These are phyloP conservation scores for Candida lessepsii DNA, from an alignment of 805 yeast genomes.

Conservation along the genomic window DNA sequence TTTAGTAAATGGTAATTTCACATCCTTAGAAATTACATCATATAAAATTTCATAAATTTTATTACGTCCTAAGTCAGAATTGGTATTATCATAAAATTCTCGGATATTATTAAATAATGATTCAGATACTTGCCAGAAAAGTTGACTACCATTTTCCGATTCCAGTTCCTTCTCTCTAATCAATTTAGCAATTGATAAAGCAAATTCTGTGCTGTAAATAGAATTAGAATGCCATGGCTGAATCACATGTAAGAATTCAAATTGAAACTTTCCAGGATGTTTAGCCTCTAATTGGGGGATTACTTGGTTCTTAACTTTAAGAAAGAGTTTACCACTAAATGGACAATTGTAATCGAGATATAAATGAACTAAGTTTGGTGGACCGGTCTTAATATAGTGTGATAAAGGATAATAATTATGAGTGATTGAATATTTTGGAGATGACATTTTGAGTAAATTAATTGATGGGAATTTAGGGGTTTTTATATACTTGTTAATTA, in stretches of 20 bases:
- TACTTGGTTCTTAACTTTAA: slow-evolving; percentile 50
- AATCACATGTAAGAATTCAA: slow-evolving; percentile 68
- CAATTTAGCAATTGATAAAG: slow-evolving; percentile 67
- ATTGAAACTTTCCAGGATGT: slow-evolving; percentile 51
- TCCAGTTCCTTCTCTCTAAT: slow-evolving; percentile 34
- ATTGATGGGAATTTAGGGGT: too few relatives aligned
- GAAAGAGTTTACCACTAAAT: slow-evolving; percentile 63
- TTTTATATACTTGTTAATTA: too few relatives aligned
- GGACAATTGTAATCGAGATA: slow-evolving; percentile 80
- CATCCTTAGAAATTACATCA: slow-evolving; percentile 31
- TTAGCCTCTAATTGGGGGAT: slow-evolving; percentile 50
- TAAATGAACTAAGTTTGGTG: slow-evolving; percentile 53
- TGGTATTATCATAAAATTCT: slow-evolving; percentile 61
- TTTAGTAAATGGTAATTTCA: slow-evolving; percentile 29
- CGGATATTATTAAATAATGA: slow-evolving; percentile 55
- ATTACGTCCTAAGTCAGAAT: slow-evolving; percentile 51
- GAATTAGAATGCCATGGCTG: slow-evolving; percentile 92
- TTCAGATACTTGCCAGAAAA: slow-evolving; percentile 49
- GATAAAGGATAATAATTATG: slow-evolving; percentile 28
- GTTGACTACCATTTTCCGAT: slow-evolving; percentile 8
- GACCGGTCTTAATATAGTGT: slow-evolving; percentile 10
- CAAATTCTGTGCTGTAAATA: slow-evolving; percentile 64
- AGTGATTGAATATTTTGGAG: slow-evolving; percentile 41
- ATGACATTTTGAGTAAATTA: too few relatives aligned
- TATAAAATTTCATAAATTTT: slow-evolving; percentile 55